Conservation (phyloP, 75 land plant species). For the Larix kaempferi region DNA sequence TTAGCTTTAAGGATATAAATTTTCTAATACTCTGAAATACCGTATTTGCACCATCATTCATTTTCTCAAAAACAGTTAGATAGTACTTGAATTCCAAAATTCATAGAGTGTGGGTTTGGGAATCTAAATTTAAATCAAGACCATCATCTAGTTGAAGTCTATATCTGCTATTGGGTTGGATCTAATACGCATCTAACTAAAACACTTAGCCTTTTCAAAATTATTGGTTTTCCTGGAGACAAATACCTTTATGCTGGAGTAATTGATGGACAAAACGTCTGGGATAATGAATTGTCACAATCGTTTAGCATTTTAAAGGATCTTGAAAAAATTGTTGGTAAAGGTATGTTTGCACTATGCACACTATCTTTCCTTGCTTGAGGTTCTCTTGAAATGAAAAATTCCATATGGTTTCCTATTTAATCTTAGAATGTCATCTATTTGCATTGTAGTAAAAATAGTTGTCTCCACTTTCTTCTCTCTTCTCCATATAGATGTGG, state of each 20-base stretch:
- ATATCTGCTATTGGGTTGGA: slow-evolving; percentile 37
- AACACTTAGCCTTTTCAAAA: slow-evolving; percentile 24
- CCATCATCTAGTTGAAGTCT: slow-evolving; percentile 15
- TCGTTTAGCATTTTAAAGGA: slow-evolving; percentile 20
- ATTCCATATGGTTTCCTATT: too few species aligned
- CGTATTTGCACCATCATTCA: background rate
- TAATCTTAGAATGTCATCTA: too few species aligned
- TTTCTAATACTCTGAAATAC: background rate
- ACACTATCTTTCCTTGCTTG: too few species aligned
- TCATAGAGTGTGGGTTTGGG: background rate
- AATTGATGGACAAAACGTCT: slow-evolving; percentile 37
- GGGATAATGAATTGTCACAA: slow-evolving; percentile 33
- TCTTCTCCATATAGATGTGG: too few species aligned
- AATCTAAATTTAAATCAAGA: slow-evolving; percentile 1
- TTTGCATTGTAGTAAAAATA: too few species aligned
- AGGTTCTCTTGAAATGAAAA: too few species aligned
- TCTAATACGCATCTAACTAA: slow-evolving; percentile 28
- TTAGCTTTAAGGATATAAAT: too few species aligned
- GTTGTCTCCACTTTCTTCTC: too few species aligned
- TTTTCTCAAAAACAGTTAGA: background rate
- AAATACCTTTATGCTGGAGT: slow-evolving; percentile 36
- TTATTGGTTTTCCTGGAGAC: slow-evolving; percentile 17
- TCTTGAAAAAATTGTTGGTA: slow-evolving; percentile 9
- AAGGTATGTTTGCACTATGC: slow-evolving; percentile 23
- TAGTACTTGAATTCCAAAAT: background rate